phyloP scores from a whole-genome alignment of 225 moss, liverwort and hornwort genomes.

The Marchantia polymorpha region DNA sequence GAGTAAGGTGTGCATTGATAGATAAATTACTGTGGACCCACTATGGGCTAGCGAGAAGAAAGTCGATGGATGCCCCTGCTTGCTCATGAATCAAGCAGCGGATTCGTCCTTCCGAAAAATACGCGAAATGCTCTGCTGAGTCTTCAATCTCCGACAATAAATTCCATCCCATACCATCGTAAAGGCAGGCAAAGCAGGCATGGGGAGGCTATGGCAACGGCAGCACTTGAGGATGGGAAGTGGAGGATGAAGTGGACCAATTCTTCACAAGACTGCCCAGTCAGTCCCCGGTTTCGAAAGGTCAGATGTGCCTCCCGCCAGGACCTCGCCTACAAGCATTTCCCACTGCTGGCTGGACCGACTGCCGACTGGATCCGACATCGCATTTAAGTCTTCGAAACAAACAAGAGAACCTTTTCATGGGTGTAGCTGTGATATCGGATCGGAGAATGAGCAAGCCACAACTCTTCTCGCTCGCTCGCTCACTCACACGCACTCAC shows the following conservation, averaged over 20 bases:
- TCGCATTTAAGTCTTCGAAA: not conserved
- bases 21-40: not conserved
- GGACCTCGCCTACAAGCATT: not conserved
- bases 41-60: not conserved
- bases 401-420: constrained; percentile 5
- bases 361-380: not conserved
- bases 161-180: not conserved
- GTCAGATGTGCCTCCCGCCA: not conserved
- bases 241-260: not conserved
- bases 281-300: not conserved
- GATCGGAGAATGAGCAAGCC: constrained; percentile 1
- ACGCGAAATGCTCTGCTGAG: not conserved
- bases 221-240: not conserved
- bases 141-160: not conserved
- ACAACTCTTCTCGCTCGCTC: not conserved
- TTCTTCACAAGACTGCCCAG: not conserved
- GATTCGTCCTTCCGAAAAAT: not conserved
- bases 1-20: not conserved
- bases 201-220: not conserved
- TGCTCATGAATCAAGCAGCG: not conserved
- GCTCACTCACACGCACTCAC: not conserved
- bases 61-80: not conserved
- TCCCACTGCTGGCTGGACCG: not conserved
- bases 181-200: not conserved
- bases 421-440: not conserved